These are phyloP conservation scores for Yarrowia osloensis DNA, from an alignment of 805 yeast species.

Conservation along the genomic window DNA sequence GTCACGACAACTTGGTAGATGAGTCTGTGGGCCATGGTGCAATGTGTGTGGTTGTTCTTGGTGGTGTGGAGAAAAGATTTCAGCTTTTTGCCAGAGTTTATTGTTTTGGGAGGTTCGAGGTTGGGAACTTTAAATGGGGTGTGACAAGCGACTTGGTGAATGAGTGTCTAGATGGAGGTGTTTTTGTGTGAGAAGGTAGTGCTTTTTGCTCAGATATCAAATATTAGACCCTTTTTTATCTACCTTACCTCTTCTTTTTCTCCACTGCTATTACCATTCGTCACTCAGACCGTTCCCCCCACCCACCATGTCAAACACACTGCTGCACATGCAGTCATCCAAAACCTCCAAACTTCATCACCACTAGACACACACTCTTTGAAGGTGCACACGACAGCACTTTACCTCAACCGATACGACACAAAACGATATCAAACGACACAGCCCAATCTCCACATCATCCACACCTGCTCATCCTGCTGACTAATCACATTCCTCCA, in stretches of 20 bases:
- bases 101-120: not conserved
- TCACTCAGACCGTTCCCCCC: not conserved
- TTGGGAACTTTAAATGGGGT: not conserved
- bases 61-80: constrained; percentile 21
- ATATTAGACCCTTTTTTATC: too few relatives aligned
- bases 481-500: not conserved
- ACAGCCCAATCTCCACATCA: not conserved
- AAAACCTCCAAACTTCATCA: constrained; percentile 24
- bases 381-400: not conserved
- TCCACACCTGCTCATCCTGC: not conserved
- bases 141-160: not conserved
- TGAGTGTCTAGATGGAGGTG: not conserved
- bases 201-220: too few relatives aligned
- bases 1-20: constrained; percentile 86
- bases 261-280: too few relatives aligned
- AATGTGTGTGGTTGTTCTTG: not conserved
- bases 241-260: too few relatives aligned
- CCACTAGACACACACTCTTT: not conserved
- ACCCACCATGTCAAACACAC: not conserved
- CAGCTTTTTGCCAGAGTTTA: not conserved
- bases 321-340: not conserved
- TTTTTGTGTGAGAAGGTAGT: too few relatives aligned
- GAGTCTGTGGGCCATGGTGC: constrained; percentile 78
- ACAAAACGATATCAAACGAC: not conserved
- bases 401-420: not conserved